Conservation (phyloP, 129 eudicot genomes). For the Flaveria bidentis region DNA sequence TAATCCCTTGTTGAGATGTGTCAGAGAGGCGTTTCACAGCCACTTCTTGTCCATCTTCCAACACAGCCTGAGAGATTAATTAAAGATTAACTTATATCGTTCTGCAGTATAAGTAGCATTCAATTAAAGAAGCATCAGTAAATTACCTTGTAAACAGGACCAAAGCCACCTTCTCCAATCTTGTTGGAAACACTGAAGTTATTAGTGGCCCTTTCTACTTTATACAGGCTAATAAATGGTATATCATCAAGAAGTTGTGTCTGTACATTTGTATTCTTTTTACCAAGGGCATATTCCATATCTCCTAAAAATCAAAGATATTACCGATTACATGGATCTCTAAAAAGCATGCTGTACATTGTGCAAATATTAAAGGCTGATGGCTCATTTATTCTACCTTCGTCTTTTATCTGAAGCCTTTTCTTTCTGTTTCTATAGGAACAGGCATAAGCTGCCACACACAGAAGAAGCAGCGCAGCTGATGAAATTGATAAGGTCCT, state of each 20-base stretch:
- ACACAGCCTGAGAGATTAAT: slow-evolving; percentile 6
- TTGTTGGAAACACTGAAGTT: background rate
- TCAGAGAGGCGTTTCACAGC: slow-evolving; percentile 23
- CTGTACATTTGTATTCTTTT: background rate
- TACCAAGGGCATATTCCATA: background rate
- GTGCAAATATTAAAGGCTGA: too few species aligned
- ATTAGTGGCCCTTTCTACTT: background rate
- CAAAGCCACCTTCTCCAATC: background rate
- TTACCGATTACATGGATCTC: too few species aligned
- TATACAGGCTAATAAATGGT: background rate
- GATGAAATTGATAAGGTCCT: background rate
- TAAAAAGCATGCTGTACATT: too few species aligned
- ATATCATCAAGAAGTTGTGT: background rate
- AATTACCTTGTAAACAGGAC: background rate
- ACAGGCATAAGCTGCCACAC: background rate
- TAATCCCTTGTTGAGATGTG: slow-evolving; percentile 7
- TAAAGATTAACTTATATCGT: background rate
- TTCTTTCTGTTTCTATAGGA: background rate
- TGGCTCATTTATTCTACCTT: background rate
- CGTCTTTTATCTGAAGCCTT: background rate
- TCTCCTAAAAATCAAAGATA: too few species aligned
- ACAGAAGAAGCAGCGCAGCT: background rate
- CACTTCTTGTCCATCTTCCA: slow-evolving; percentile 17
- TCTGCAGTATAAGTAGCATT: background rate
- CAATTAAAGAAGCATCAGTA: background rate